A percentile compares a stretch with the other conserved stretches of the same genome.
Evolutionary conservation across 306 rosid genomes (phyloP).

Genomic region (Prunus dulcis): DNA sequence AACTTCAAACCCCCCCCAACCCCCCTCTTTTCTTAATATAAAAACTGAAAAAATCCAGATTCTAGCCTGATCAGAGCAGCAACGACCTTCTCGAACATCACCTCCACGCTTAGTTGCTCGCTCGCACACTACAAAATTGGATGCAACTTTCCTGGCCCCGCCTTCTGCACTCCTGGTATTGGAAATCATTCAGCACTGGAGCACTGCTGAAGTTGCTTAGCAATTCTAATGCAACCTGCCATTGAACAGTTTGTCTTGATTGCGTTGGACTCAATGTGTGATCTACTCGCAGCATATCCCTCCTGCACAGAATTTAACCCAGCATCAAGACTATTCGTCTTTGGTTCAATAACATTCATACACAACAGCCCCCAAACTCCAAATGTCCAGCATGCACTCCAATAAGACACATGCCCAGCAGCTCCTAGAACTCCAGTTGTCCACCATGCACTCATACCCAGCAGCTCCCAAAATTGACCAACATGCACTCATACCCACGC

Average conservation of each 20-base stretch:
- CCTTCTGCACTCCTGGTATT: too few relatives aligned
- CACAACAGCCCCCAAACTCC: not conserved
- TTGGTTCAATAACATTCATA: not conserved
- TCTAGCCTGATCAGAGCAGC: not conserved
- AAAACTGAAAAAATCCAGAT: not conserved
- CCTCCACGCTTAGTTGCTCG: not conserved
- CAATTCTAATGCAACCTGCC: constrained; percentile 74
- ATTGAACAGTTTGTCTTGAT: constrained; percentile 89
- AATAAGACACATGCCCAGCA: not conserved
- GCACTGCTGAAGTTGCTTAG: constrained; percentile 49
- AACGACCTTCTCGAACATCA: not conserved
- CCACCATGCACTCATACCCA: not conserved
- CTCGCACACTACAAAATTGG: not conserved
- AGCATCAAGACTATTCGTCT: not conserved
- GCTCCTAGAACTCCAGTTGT: not conserved
- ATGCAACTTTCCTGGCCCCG: not conserved
- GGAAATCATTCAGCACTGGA: not conserved
- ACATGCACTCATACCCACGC: not conserved
- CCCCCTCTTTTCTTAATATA: too few relatives aligned
- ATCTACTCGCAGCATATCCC: constrained; percentile 84
- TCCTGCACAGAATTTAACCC: constrained; percentile 44
- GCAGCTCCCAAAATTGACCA: not conserved
- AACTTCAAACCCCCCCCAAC: too few relatives aligned
- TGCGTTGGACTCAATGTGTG: constrained; percentile 77
- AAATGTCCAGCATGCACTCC: not conserved